Base-by-base conservation (phyloP, 2,329 filamentous ascomycete genomes). In the Keithomyces neogunnii region DNA sequence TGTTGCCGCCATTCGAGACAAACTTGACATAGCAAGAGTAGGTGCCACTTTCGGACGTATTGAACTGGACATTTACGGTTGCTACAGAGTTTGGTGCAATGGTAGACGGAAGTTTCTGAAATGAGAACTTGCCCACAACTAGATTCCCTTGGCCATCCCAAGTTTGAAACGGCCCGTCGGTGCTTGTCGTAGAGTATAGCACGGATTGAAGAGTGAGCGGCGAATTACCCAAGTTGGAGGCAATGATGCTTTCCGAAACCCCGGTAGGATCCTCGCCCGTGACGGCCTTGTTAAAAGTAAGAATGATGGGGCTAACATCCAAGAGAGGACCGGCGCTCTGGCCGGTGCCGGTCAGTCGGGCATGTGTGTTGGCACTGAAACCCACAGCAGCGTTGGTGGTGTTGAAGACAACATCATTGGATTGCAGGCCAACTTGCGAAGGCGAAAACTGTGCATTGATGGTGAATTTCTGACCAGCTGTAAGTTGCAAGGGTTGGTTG, bases 231-330 rank as follows among this genome's bases (percentile, higher is more conserved):
- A 70, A 60, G 55, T 82, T 82, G 53, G 63, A 65, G 39, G 81
- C 63, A 1, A 78, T 62, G 3, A 76, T 62, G 0, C 69, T 72
- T 55, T 80, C 69, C 4, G 66, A 62, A 1, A 68, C 62, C 1
- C 68, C 71, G 2, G 66, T 63, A 5, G 62, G 51, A 3, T 67
- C 64, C 0, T 68, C 60, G 0, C 73, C 75, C 1, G 72, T 68
- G 32, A 82, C 70, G 3, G 78, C 66, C 8, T 73, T 70, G 3
- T 69, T 66, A 56, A 82, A 82, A 0, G 72, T 70, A 4, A 82
- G 56, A 0, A 68, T 68, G 7, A 70, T 68, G 0, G 80, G 78
- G 3, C 67, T 71, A 13, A 82, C 59, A 0, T 66, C 62, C 1
- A 82, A 60, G 2, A 81, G 60, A 0, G 77, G 67, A 1, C 59